These are phyloP conservation scores for Candida nemodendra DNA, from an alignment of 805 yeast genomes.

Conservation along the genomic window DNA sequence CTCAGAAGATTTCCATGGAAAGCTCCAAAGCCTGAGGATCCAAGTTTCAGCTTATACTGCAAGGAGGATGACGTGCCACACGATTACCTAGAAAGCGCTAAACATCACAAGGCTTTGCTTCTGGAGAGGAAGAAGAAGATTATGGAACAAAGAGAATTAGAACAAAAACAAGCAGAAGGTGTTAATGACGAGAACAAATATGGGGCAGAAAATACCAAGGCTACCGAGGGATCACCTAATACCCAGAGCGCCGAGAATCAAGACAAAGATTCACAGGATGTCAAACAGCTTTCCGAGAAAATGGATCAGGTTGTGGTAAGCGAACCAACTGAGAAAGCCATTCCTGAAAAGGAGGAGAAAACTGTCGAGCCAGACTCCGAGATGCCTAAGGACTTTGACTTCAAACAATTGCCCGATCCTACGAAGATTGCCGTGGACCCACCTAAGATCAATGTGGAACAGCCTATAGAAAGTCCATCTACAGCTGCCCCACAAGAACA, in stretches of 20 bases:
- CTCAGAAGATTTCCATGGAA: conserved; percentile 86
- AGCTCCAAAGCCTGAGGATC: conserved; percentile 68
- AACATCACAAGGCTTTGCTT: conserved; percentile 64
- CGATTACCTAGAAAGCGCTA: conserved; percentile 71
- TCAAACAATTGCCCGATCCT: conserved; percentile 35
- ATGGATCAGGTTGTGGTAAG: conserved; percentile 9
- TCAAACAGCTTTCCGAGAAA: conserved; percentile 7
- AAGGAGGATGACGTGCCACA: conserved; percentile 72
- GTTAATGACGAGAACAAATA: conserved; percentile 12
- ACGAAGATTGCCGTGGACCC: conserved; percentile 23
- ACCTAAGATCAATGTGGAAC: conserved; percentile 2
- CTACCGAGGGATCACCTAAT: conserved; percentile 7
- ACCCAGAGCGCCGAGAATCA: conserved; percentile 1
- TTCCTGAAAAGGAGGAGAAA: conserved; percentile 25
- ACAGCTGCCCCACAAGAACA: conserved; percentile 13
- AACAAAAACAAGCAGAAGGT: conserved; percentile 10
- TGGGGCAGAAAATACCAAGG: conserved; percentile 2
- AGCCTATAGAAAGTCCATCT: not conserved
- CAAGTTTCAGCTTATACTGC: conserved; percentile 65
- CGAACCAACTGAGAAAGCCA: conserved; percentile 2
- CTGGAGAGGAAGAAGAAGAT: conserved; percentile 56
- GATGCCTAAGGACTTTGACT: conserved; percentile 34
- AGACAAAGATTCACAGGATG: conserved; percentile 1
- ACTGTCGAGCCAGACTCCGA: conserved; percentile 2
- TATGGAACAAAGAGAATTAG: conserved; percentile 27